A percentile compares a stretch with the other conserved stretches of the same genome.
Evolutionary conservation across 2,329 filamentous ascomycete genomes (phyloP).

Genomic region (Drechslerella dactyloides): DNA sequence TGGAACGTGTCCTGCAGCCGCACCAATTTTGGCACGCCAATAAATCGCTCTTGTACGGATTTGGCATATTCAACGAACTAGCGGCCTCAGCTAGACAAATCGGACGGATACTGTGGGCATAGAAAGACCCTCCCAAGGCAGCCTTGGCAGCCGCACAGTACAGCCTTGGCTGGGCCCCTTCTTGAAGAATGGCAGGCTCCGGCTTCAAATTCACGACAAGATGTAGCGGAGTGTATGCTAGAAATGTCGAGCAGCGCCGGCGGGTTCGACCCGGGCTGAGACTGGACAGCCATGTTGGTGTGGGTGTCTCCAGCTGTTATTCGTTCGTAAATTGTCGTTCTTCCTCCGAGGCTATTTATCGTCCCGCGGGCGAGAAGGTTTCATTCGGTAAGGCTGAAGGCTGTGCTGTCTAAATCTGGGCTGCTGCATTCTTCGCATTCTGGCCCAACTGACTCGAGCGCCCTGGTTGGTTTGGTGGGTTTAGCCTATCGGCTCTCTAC

Average conservation of each 20-base stretch:
- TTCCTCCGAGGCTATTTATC: too few species aligned
- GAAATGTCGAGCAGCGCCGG: background rate
- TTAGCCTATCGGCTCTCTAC: too few species aligned
- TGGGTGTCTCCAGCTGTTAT: background rate
- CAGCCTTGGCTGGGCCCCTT: background rate
- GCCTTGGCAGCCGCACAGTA: background rate
- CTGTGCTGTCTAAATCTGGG: background rate
- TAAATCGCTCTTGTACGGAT: too few species aligned
- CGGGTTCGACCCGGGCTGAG: background rate
- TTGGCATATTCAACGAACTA: too few species aligned
- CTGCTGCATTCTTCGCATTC: background rate
- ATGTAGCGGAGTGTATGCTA: background rate
- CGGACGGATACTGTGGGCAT: background rate
- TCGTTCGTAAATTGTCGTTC: background rate
- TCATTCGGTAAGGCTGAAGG: slow-evolving; percentile 2
- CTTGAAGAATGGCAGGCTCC: background rate
- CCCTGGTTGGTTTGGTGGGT: background rate
- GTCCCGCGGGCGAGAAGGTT: background rate
- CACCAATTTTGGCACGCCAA: too few species aligned
- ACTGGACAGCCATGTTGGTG: background rate
- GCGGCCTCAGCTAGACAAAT: too few species aligned
- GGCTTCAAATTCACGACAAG: too few species aligned
- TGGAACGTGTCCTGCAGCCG: too few species aligned
- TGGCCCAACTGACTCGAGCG: background rate
- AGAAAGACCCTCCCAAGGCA: background rate